Percentiles rank a stretch among this genome's conserved stretches.
phyloP scores from a whole-genome alignment of 768 basidiomycete genomes.

The Exidia glandulosa region DNA sequence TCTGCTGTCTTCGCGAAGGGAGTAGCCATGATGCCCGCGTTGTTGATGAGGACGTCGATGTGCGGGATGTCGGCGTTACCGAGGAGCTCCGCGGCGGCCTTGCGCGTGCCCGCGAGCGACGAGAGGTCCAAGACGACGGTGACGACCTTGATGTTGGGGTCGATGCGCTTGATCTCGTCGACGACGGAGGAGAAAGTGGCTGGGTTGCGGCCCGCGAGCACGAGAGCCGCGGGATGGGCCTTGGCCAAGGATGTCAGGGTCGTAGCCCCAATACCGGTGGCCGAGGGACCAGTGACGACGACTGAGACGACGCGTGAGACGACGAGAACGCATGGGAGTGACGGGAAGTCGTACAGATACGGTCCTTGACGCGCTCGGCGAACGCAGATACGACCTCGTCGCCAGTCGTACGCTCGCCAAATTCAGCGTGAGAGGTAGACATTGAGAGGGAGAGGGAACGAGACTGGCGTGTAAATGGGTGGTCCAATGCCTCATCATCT shows the following conservation, averaged over 20 bases:
- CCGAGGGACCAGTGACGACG: not conserved
- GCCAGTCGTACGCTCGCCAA: not conserved
- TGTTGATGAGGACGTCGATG: constrained; percentile 4
- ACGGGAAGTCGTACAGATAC: not conserved
- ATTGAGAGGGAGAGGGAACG: too few relatives aligned
- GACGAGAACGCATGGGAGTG: not conserved
- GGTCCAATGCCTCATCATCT: too few relatives aligned
- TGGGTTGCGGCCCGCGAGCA: not conserved
- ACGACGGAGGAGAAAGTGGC: not conserved
- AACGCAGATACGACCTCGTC: not conserved
- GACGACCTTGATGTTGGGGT: not conserved
- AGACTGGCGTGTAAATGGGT: too few relatives aligned
- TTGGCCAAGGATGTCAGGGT: not conserved
- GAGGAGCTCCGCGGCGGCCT: constrained; percentile 1
- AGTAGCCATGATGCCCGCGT: constrained; percentile 1
- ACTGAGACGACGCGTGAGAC: not conserved
- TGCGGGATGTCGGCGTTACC: not conserved
- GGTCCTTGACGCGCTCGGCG: not conserved
- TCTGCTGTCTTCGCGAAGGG: not conserved
- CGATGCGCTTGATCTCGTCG: not conserved
- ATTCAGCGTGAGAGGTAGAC: not conserved
- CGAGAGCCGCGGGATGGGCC: not conserved
- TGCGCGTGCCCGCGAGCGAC: not conserved
- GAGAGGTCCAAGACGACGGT: not conserved
- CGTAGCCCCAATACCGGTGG: not conserved